These are phyloP conservation scores for Solanum chaucha DNA, from an alignment of 257 asterid species.

Conservation along the genomic window DNA sequence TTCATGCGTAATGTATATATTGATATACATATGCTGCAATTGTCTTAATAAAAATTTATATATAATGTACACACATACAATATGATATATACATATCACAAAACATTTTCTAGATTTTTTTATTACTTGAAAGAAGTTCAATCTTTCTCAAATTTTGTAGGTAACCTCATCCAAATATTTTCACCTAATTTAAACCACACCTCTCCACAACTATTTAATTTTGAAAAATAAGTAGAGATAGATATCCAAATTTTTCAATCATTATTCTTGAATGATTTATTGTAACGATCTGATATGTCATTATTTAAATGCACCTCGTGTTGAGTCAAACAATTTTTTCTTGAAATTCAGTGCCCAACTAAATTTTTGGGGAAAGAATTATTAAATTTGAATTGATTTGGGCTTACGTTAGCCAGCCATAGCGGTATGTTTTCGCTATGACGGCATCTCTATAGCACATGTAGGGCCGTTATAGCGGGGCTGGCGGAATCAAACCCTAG, in stretches of 20 bases:
- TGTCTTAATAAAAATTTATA: neutral
- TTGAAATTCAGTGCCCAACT: too few relatives aligned
- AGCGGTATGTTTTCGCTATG: neutral
- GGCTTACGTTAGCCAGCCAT: neutral
- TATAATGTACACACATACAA: neutral
- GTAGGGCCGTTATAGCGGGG: neutral
- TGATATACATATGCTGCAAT: neutral
- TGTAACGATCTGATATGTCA: neutral
- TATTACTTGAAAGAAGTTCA: neutral
- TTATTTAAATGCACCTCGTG: neutral
- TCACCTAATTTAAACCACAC: neutral
- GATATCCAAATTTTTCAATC: neutral
- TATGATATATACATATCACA: neutral
- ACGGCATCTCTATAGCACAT: accelerated
- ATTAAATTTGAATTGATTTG: neutral
- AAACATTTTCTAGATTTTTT: neutral
- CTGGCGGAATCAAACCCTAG: neutral
- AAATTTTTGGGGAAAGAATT: too few relatives aligned
- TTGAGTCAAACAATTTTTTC: neutral
- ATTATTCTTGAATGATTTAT: neutral
- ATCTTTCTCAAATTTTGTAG: neutral
- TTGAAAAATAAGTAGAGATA: neutral
- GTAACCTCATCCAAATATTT: neutral
- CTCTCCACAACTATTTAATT: neutral
- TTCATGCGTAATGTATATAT: too few relatives aligned